Evolutionary conservation across 1,284 basidiomycete genomes (phyloP), one percentile per base, ranked within the genome.

Genomic region (Peniophora sp.): DNA sequence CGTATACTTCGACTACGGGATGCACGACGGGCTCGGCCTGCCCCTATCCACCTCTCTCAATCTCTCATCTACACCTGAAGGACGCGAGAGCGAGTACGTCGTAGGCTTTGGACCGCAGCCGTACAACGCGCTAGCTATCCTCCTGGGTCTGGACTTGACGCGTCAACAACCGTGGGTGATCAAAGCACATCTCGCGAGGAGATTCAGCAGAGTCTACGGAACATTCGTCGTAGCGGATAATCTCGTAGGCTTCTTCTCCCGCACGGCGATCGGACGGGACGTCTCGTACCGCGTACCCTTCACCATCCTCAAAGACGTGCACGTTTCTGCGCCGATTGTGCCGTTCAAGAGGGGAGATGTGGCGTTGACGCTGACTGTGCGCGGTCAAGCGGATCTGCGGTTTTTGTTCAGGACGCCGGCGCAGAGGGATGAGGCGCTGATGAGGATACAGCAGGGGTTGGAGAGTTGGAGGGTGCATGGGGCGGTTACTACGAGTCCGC

Each of bases 231-330:
- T 79, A 15, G 69, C 72, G 2, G 58, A 62, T 1, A 62, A 68
- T 41, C 70, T 68, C 54, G 55, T 79, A 27, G 70, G 71, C 14
- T 78, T 77, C 62, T 79, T 75, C 76, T 70, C 70, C 54, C 75
- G 74, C 39, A 60, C 74, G 20, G 64, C 69, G 3, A 61, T 69
- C 48, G 54, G 60, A 18, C 34, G 46, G n/a, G 68, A 75, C 54
- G 60, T 69, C 24, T 65, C 70, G 55, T 79, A 82, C 56, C 81
- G 81, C 15, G 69, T 82, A 55, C 68, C 70, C 3, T 58, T 72
- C 10, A 60, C 64, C 6, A 71, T 69, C 42, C 58, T 85, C 54
- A 73, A 72, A 48, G 60, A 64, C 9, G 75, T 73, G 0, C 68
- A 63, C 24, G 57, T 62, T 12, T 65, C 68, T 17, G 58, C 35